phyloP scores from a whole-genome alignment of 495 filamentous ascomycete genomes.

The Aspergillus ellipticus region DNA sequence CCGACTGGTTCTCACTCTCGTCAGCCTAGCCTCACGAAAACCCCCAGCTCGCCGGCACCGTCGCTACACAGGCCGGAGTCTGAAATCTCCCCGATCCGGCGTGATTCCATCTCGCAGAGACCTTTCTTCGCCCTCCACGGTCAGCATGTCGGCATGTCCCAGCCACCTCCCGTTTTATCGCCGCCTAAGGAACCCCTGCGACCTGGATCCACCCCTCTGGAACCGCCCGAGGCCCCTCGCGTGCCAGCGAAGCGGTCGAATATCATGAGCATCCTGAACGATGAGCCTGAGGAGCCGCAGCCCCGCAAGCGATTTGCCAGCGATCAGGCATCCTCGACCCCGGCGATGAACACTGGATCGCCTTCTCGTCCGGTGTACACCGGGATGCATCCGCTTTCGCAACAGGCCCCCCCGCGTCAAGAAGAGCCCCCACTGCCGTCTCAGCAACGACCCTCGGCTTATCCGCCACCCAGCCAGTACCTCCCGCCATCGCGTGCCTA shows the following conservation, averaged over 20 bases:
- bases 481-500: slow-evolving; percentile 32
- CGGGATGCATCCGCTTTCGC: slow-evolving; percentile 13
- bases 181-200: slow-evolving; percentile 40
- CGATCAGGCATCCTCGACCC: slow-evolving; percentile 28
- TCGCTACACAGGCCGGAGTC: slow-evolving; percentile 29
- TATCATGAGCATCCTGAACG: slow-evolving; percentile 57
- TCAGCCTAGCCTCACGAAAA: slow-evolving; percentile 35
- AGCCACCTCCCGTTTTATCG: slow-evolving; percentile 35
- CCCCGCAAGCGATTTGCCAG: slow-evolving; percentile 48
- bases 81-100: slow-evolving; percentile 37
- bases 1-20: slow-evolving; percentile 36
- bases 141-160: slow-evolving; percentile 25
- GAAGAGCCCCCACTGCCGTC: slow-evolving; percentile 23
- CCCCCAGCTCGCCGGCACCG: slow-evolving; percentile 38
- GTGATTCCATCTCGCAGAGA: slow-evolving; percentile 35
- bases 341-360: slow-evolving; percentile 18
- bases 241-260: slow-evolving; percentile 55
- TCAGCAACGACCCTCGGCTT: slow-evolving; percentile 22
- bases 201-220: slow-evolving; percentile 34
- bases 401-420: slow-evolving; percentile 17
- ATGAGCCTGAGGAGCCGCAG: slow-evolving; percentile 54
- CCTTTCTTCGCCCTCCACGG: slow-evolving; percentile 27
- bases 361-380: slow-evolving; percentile 27
- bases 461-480: slow-evolving; percentile 29
- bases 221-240: slow-evolving; percentile 39